Evolutionary conservation across 2,329 filamentous ascomycete species (phyloP), one percentile per base, ranked within the genome.

Genomic region (Arachnomyces sp.): DNA sequence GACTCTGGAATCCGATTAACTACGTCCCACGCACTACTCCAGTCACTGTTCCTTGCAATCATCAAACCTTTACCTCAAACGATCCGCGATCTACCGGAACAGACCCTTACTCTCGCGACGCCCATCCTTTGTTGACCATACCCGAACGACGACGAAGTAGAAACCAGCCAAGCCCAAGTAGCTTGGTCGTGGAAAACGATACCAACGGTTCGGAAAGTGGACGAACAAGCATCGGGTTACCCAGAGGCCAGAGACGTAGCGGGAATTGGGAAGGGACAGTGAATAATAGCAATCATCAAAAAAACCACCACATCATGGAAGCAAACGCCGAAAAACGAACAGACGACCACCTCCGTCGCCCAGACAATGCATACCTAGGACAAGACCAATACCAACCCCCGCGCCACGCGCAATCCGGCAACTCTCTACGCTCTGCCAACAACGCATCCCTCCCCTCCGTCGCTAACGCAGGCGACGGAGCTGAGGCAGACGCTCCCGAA

Each of bases 1-100:
- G 74, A 42, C 68, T 79, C 45, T 77, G 75, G 63, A 79, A 79
- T 56, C 76, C 76, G 29, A 67, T 76, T 52, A 79, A 80, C 54
- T 70, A 74, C 60, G 73, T 76, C 35, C 76, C 74, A 31, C 71
- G 73, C 43, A 61, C 64, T 25, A 72, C 71, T 35, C 69, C 70
- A 41, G 58, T 73, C 29, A 63, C 63, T 14, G 50, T 71, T 39
- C 55, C 61, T 18, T 58, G 60, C 35, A 50, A 58, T 29, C 49
- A 41, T 38, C 44, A 58, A 53, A 53, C 48, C 56, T 58, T 31
- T 54, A 54, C 9, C 48, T 59, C 37, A 54, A 55, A 32, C 44
- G 55, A 43, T 9, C 28, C 38, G 9, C 28, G 28, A 28, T 36
- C 39, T 14, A 37, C 35, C 36, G 28, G 56, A 51, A 25, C 20